Conservation (phyloP, 768 basidiomycete genomes). For the Leccinum boreale region DNA sequence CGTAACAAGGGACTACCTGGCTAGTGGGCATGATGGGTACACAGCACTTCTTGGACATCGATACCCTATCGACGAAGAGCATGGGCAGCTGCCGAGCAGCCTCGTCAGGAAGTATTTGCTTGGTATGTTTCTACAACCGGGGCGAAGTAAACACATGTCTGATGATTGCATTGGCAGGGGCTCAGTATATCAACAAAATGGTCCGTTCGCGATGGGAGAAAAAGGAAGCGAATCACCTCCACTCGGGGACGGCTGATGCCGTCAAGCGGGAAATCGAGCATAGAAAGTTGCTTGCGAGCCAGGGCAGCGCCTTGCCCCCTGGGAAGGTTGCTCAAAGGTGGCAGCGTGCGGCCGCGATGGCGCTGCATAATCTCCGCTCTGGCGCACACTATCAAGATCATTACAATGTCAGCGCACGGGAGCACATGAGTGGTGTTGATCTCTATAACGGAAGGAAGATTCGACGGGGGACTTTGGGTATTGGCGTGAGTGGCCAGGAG, state of each 20-base stretch:
- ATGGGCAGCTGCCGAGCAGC: constrained; percentile 71
- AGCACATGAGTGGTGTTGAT: constrained; percentile 80
- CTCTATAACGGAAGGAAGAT: constrained; percentile 58
- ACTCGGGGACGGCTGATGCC: constrained; percentile 41
- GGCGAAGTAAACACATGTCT: background rate
- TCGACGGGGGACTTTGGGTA: constrained; percentile 33
- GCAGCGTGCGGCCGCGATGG: constrained; percentile 44
- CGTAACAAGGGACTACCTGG: constrained; percentile 86
- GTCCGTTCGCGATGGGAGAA: constrained; percentile 35
- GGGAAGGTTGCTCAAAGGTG: constrained; percentile 40
- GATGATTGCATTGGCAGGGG: constrained; percentile 46
- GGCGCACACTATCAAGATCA: constrained; percentile 54
- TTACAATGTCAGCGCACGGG: constrained; percentile 55
- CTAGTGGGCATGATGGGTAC: constrained; percentile 82
- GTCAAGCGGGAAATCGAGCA: constrained; percentile 48
- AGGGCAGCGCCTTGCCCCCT: constrained; percentile 6
- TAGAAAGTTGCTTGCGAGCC: constrained; percentile 29
- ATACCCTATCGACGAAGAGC: constrained; percentile 80
- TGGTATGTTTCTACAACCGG: constrained; percentile 41
- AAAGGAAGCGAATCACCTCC: constrained; percentile 33
- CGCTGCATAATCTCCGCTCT: constrained; percentile 45
- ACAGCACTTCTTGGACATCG: constrained; percentile 59
- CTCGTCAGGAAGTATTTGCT: constrained; percentile 84
- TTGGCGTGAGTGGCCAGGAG: constrained; percentile 8
- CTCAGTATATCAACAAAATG: constrained; percentile 70